A percentile compares a stretch with the other conserved stretches of the same genome.
phyloP scores from a whole-genome alignment of 139 green algal species.

The Mychonastes homosphaera region DNA sequence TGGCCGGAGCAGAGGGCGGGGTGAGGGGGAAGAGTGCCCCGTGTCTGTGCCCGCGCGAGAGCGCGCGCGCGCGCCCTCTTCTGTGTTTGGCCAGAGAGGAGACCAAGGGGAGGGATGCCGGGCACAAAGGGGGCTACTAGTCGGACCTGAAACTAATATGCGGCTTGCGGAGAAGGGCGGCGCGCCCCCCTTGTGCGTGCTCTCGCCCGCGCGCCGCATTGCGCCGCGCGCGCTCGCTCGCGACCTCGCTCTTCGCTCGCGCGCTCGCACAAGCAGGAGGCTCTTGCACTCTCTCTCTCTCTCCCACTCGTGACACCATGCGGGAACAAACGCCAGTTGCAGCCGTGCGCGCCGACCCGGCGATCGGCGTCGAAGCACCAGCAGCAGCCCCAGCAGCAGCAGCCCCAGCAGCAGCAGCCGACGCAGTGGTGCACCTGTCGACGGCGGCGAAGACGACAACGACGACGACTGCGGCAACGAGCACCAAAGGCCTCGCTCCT shows the following conservation, averaged over 20 bases:
- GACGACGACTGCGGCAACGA: background rate
- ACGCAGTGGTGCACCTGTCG: slow-evolving; percentile 5
- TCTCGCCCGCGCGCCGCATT: background rate
- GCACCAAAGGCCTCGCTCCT: background rate
- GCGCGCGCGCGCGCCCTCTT: too few relatives aligned
- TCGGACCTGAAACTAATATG: too few relatives aligned
- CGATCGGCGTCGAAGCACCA: too few relatives aligned
- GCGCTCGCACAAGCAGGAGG: background rate
- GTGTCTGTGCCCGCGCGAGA: too few relatives aligned
- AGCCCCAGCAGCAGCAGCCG: slow-evolving; percentile 11
- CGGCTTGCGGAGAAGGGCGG: too few relatives aligned
- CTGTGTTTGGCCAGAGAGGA: too few relatives aligned
- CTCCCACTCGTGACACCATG: background rate
- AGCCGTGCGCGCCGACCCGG: too few relatives aligned
- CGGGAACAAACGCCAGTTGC: background rate
- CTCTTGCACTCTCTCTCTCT: background rate
- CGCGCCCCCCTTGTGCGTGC: too few relatives aligned
- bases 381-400: slow-evolving; percentile 1
- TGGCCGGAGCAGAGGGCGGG: too few relatives aligned
- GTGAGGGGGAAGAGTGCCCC: too few relatives aligned
- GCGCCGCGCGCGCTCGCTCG: background rate
- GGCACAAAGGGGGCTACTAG: too few relatives aligned
- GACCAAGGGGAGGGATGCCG: too few relatives aligned
- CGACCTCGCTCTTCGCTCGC: background rate
- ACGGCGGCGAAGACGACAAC: background rate